Evolutionary conservation across 2,329 filamentous ascomycete species (phyloP).

Genomic region (Zymoseptoria tritici): DNA sequence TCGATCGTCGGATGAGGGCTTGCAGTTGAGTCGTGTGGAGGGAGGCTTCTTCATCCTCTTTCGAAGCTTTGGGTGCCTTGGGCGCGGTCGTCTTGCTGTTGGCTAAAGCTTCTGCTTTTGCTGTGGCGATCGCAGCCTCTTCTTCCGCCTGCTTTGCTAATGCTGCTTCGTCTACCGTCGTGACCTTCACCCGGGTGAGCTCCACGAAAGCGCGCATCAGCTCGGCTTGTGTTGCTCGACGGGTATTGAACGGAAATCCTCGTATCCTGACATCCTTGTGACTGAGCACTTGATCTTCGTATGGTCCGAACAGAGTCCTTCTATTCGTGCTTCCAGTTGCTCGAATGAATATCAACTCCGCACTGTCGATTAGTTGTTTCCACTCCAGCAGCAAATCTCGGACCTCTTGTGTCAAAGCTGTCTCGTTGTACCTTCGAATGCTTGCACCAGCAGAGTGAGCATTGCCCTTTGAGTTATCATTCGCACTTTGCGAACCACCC

Average conservation of each 20-base stretch:
- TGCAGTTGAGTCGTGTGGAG: constrained; percentile 87
- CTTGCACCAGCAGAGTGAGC: constrained; percentile 90
- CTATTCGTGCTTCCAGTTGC: constrained; percentile 83
- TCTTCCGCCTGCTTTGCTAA: constrained; percentile 44
- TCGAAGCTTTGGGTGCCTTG: constrained; percentile 58
- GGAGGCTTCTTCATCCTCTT: constrained; percentile 74
- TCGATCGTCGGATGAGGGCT: constrained; percentile 79
- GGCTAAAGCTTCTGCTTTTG: constrained; percentile 28
- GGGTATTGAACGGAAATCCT: constrained; percentile 87
- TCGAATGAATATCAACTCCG: constrained; percentile 79
- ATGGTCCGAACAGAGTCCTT: constrained; percentile 80
- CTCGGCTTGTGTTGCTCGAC: constrained; percentile 85
- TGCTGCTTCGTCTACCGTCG: constrained; percentile 63
- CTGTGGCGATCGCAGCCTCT: constrained; percentile 35
- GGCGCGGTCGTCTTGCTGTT: constrained; percentile 43
- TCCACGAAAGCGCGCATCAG: constrained; percentile 93
- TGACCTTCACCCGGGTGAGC: constrained; percentile 81
- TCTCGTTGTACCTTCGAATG: constrained; percentile 88
- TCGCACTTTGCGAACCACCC: constrained; percentile 88
- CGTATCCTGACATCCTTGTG: constrained; percentile 73
- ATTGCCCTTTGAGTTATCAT: constrained; percentile 85
- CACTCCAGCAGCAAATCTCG: constrained; percentile 73
- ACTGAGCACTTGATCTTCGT: constrained; percentile 77
- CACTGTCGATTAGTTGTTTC: constrained; percentile 75
- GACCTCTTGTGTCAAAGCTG: constrained; percentile 81